Conservation (phyloP, 805 yeast species). For the Metschnikowia kunwiensis region DNA sequence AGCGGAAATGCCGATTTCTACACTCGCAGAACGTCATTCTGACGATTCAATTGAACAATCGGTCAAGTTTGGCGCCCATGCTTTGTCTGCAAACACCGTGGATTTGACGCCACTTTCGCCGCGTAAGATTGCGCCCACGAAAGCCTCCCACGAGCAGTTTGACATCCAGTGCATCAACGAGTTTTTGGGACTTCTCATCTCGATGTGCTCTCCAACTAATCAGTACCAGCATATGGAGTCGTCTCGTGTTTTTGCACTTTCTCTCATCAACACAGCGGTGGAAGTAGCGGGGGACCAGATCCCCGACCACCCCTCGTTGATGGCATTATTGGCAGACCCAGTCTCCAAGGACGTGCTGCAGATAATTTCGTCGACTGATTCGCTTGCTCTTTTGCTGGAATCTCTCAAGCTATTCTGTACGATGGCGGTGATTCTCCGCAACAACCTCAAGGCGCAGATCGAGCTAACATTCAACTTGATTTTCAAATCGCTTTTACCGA, state of each 20-base stretch:
- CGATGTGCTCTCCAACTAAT: slow-evolving; percentile 78
- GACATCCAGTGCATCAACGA: slow-evolving; percentile 77
- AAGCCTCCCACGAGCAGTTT: slow-evolving; percentile 41
- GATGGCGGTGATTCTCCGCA: slow-evolving; percentile 62
- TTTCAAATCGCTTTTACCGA: slow-evolving; percentile 54
- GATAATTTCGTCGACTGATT: slow-evolving; percentile 70
- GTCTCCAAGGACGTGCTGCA: slow-evolving; percentile 84
- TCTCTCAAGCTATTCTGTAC: slow-evolving; percentile 75
- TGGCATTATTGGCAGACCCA: slow-evolving; percentile 69
- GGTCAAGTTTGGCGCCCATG: slow-evolving; percentile 2
- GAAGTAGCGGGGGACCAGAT: slow-evolving; percentile 75
- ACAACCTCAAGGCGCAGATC: slow-evolving; percentile 70
- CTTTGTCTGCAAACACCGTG: neutral
- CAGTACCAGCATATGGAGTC: slow-evolving; percentile 84
- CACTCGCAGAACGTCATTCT: neutral
- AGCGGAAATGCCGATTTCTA: neutral
- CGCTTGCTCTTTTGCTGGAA: slow-evolving; percentile 67
- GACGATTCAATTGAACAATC: slow-evolving; percentile 2
- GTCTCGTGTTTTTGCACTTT: slow-evolving; percentile 78
- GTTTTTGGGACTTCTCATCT: slow-evolving; percentile 68
- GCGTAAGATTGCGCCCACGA: slow-evolving; percentile 1
- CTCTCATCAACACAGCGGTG: slow-evolving; percentile 70
- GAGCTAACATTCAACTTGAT: slow-evolving; percentile 68
- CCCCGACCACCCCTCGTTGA: slow-evolving; percentile 56
- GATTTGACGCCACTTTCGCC: slow-evolving; percentile 11